Base-by-base conservation (phyloP, 164 flowering plant species). In the Magnolia officinalis region DNA sequence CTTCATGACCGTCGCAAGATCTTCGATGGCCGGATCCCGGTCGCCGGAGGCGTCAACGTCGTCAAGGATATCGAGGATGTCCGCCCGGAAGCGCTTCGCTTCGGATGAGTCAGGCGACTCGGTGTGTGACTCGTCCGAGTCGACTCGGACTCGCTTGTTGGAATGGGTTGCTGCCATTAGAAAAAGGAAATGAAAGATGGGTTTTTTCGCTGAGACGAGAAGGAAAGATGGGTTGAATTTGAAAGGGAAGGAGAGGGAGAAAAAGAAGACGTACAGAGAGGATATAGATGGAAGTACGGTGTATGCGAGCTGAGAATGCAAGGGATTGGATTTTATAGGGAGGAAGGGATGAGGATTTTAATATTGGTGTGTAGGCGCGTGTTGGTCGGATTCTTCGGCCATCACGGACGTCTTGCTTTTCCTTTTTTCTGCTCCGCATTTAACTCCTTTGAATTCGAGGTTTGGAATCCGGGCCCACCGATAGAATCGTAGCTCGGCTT, bases 331-430 rank as follows among this genome's bases (percentile, higher is more conserved):
- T 70, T 78, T 52, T 69, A 81, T 74, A 73, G 76, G 73, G 72
- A 31, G 50, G 72, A 31, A 67, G 26, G 73, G 21, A 65, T 29
- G 55, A 16, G 58, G 24, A 63, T 26, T 50, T 49, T 61, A 63
- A 70, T 61, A 29, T 50, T 61, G 66, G 70, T 37, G 65, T 9
- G 68, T n/a, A 75, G 85, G 85, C 86, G 89, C 86, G 88, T 83
- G 89, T 84, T 73, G 75, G 59, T 67, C 74, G 75, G 82, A 82
- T 79, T 73, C 29, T 65, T 65, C n/a, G 49, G 50, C n/a, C 19
- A 29, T 26, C 18, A 29, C 4, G n/a, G 71, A 65, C 81, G 82
- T 77, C 85, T 85, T 73, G 88, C 88, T 63, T 76, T 77, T 73
- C 59, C 49, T 51, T 75, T 55, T n/a, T 61, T 70, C 16, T 55